Conservation (phyloP, 179 eudicot genomes). For the Amaranthus tricolor region DNA sequence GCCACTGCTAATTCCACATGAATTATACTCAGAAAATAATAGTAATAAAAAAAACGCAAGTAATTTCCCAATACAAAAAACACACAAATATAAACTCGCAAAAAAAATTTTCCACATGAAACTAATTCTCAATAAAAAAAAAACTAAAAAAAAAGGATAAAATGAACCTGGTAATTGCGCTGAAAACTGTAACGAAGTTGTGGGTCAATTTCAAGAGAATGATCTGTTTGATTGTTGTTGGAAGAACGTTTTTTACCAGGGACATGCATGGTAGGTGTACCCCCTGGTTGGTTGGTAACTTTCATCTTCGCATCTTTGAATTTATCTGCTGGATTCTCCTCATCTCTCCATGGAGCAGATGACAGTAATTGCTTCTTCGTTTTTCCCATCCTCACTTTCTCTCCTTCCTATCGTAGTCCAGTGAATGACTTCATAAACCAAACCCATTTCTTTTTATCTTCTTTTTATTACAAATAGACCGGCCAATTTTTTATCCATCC, state of each 20-base stretch:
- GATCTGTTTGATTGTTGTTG: conserved; percentile 11
- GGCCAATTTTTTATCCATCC: no score
- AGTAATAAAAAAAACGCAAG: neutral
- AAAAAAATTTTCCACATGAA: neutral
- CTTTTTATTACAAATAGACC: no score
- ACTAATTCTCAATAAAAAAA: neutral
- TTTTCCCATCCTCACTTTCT: conserved; percentile 39
- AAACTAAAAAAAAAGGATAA: neutral
- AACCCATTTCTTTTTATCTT: no score
- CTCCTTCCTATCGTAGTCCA: neutral
- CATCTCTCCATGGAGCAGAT: conserved; percentile 98
- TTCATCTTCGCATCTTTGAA: conserved; percentile 73
- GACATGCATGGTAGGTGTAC: conserved; percentile 79
- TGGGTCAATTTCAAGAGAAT: conserved; percentile 62
- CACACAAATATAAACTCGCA: neutral
- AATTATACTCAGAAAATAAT: neutral
- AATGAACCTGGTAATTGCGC: conserved; percentile 66
- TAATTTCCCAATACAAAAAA: neutral
- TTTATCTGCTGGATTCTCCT: conserved; percentile 36
- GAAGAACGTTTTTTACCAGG: conserved; percentile 46
- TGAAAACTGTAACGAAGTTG: conserved; percentile 86
- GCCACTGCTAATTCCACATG: neutral
- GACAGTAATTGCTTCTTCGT: conserved; percentile 71
- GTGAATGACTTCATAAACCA: no score
- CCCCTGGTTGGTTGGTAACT: conserved; percentile 60